Conservation (phyloP, 768 basidiomycete genomes). For the Gloeophyllum trabeum region DNA sequence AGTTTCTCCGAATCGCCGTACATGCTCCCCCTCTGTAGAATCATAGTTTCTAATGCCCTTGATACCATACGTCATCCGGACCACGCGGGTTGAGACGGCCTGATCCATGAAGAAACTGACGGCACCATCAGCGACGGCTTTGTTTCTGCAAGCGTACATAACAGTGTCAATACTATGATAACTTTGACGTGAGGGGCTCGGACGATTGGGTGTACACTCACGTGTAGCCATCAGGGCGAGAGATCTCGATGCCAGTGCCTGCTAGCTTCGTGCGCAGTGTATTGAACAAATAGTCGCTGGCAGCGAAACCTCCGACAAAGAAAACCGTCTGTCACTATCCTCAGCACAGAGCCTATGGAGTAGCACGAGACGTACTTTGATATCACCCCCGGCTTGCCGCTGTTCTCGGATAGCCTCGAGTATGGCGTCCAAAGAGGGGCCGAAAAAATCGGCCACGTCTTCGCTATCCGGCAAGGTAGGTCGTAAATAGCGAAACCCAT, state of each 20-base stretch:
- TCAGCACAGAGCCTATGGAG: too few species aligned
- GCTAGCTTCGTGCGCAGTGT: slow-evolving; percentile 12
- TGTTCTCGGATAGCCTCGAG: neutral
- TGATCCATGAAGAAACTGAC: slow-evolving; percentile 32
- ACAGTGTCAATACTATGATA: neutral
- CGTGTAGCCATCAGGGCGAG: neutral
- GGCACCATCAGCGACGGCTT: slow-evolving; percentile 35
- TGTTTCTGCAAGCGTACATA: slow-evolving; percentile 22
- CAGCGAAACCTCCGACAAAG: slow-evolving; percentile 34
- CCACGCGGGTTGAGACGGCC: slow-evolving; percentile 24
- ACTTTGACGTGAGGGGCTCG: neutral
- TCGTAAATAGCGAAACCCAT: neutral
- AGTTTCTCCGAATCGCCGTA: slow-evolving; percentile 16
- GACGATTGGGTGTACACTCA: neutral
- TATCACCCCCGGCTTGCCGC: neutral
- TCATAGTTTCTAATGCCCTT: slow-evolving; percentile 19
- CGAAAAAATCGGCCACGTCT: neutral
- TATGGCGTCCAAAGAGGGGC: neutral
- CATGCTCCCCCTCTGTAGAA: slow-evolving; percentile 18
- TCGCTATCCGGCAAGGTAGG: neutral
- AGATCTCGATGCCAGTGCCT: neutral
- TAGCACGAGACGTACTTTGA: too few species aligned
- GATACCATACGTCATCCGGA: slow-evolving; percentile 28
- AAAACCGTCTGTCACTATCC: slow-evolving; percentile 29
- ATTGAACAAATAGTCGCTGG: slow-evolving; percentile 29